Evolutionary conservation across 2,329 filamentous ascomycete genomes (phyloP).

Genomic region (Arthrobotrys pseudoclavata): DNA sequence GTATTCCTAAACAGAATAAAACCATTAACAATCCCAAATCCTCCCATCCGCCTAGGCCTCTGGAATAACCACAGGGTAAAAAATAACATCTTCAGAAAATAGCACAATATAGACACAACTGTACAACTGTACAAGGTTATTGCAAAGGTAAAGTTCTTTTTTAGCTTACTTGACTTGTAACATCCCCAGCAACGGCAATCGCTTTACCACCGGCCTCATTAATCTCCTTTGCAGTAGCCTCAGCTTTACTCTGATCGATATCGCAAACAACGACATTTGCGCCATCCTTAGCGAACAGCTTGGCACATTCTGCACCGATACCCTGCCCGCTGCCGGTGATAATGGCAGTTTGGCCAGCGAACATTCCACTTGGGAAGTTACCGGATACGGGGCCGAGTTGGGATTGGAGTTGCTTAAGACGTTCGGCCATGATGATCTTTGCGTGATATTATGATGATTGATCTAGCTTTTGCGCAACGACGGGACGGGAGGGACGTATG

Average conservation of each 20-base stretch:
- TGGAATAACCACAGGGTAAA: not conserved
- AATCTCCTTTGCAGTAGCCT: slow-evolving; percentile 78
- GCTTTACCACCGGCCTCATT: slow-evolving; percentile 77
- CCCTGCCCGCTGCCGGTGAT: slow-evolving; percentile 89
- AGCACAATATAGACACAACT: not conserved
- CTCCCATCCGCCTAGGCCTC: slow-evolving; percentile 6
- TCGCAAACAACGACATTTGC: slow-evolving; percentile 87
- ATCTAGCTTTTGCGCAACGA: not conserved
- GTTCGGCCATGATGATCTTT: slow-evolving; percentile 65
- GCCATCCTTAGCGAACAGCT: slow-evolving; percentile 87
- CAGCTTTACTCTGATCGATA: slow-evolving; percentile 83
- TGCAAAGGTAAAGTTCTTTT: not conserved
- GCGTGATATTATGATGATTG: not conserved
- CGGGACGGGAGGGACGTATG: too few relatives aligned
- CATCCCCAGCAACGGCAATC: slow-evolving; percentile 80
- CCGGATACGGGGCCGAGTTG: slow-evolving; percentile 71
- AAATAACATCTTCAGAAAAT: slow-evolving; percentile 9
- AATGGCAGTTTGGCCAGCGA: slow-evolving; percentile 85
- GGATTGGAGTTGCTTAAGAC: slow-evolving; percentile 78
- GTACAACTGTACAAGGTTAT: too few relatives aligned
- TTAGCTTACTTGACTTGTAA: slow-evolving; percentile 65
- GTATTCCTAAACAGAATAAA: slow-evolving; percentile 75
- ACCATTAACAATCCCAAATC: slow-evolving; percentile 32
- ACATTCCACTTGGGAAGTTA: slow-evolving; percentile 83
- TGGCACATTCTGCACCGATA: slow-evolving; percentile 86